Conservation (phyloP, 2,329 filamentous ascomycete species). For the Cytospora piceae region DNA sequence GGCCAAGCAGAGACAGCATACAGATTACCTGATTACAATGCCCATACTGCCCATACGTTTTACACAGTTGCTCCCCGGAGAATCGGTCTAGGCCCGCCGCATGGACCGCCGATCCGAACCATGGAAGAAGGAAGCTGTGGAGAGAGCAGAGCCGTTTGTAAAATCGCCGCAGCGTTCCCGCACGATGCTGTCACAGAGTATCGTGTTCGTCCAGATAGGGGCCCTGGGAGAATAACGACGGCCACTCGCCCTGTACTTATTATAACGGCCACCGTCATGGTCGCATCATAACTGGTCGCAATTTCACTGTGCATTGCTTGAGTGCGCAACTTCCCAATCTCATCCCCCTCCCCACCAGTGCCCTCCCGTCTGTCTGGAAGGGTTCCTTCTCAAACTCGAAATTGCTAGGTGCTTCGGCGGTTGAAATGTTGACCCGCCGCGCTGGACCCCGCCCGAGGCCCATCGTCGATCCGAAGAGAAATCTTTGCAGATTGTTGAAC, state of each 20-base stretch:
- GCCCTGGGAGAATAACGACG: background rate
- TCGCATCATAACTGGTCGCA: background rate
- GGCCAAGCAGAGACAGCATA: constrained; percentile 20
- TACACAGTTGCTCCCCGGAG: background rate
- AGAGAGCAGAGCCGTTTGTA: background rate
- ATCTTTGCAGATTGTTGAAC: background rate
- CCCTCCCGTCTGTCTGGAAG: background rate
- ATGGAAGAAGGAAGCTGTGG: background rate
- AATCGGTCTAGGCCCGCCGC: constrained; percentile 9
- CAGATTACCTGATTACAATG: constrained; percentile 14
- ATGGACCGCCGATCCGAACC: background rate
- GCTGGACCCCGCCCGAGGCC: background rate
- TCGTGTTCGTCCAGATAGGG: too few relatives aligned
- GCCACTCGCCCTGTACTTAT: constrained; percentile 1
- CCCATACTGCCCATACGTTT: constrained; percentile 2
- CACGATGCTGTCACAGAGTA: background rate
- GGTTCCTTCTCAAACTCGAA: background rate
- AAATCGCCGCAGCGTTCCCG: background rate
- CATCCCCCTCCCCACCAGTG: too few relatives aligned
- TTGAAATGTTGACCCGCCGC: background rate
- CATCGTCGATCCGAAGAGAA: background rate
- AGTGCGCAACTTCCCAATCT: background rate
- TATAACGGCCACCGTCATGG: background rate
- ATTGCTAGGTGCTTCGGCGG: background rate
- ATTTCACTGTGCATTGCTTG: background rate